Base-by-base conservation (phyloP, 106 monocot genomes). In the Dioscorea zingiberensis region DNA sequence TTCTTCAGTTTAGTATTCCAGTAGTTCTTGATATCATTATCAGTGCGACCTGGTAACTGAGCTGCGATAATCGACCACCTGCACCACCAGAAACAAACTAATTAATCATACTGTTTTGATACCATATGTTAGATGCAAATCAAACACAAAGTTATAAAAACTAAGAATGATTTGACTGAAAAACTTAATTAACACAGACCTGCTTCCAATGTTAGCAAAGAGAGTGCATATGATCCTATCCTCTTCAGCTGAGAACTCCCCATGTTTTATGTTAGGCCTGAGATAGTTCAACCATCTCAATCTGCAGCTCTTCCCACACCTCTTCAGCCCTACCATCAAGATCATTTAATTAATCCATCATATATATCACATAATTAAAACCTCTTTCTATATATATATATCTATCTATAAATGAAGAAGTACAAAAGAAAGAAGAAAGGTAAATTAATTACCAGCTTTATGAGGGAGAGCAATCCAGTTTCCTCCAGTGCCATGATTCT, bases 401-500 rank as follows among this genome's bases (percentile, higher is more conserved):
- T 28, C 16, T 21, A 21, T 53, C 3, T 13, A 65, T 3, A 7
- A 25, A 29, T 2, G 5, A 26, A 17, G 21, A 45, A 2, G 67
- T 19, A n/a, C 7, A 27, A 45, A 19, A 61, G 13, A 13, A 32
- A 66, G 51, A 44, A 21, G 13, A 25, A 27, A 25, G 4, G 59
- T 18, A n/a, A 15, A 15, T 19, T 15, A 30, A 38, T 17, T 66
- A 94, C 94, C 94, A 65, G 94, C 94, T 75, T 90, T 94, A 14
- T 90, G 94, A 54, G 94, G 94, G 51, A 94, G 87, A 70, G 94
- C 82, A 71, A 94, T 94, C 94, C 94, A 94, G 77, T 94, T 94
- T 4, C 94, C 89, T 49, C 89, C 89, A 13, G 90, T 94, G 27
- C 94, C 94, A 62, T 80, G 64, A 75, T 94, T 89, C 65, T 87